These are phyloP conservation scores for Neurospora pannonica DNA, from an alignment of 495 filamentous ascomycete genomes.

Conservation along the genomic window DNA sequence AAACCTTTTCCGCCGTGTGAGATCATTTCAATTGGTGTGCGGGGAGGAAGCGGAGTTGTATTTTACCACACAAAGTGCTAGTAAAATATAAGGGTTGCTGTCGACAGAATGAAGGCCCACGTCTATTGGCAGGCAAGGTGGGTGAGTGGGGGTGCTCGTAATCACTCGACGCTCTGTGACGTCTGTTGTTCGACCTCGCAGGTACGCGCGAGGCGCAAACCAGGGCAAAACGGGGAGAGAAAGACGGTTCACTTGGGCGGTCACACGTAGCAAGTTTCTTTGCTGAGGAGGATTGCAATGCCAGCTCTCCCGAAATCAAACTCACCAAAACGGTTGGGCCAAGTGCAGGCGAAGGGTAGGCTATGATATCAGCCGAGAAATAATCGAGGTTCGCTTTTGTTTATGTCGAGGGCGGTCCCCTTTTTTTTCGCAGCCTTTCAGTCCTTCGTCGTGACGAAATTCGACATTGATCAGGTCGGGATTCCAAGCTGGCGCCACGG, in stretches of 20 bases:
- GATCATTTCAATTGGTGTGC: background rate
- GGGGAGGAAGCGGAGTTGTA: background rate
- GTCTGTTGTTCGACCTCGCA: conserved; percentile 10
- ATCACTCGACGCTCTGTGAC: conserved; percentile 10
- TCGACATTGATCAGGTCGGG: background rate
- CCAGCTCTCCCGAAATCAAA: background rate
- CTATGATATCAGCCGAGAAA: background rate
- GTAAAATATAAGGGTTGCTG: conserved; percentile 1
- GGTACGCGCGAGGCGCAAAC: background rate
- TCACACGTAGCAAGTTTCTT: conserved; percentile 1
- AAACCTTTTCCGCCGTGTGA: background rate
- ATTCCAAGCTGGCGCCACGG: background rate
- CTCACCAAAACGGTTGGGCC: background rate
- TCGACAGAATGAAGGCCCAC: conserved; percentile 7
- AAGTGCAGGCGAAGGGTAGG: background rate
- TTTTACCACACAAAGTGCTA: background rate
- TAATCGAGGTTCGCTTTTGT: background rate
- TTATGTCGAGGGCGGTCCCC: background rate
- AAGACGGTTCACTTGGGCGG: conserved; percentile 1
- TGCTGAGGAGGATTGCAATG: conserved; percentile 1
- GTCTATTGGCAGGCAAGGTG: conserved; percentile 2
- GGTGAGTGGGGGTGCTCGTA: conserved; percentile 2
- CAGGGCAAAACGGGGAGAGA: background rate
- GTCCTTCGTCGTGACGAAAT: background rate
- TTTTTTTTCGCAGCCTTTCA: background rate